Evolutionary conservation across 352 stramenopile species (phyloP).

Genomic region (Albugo candida): DNA sequence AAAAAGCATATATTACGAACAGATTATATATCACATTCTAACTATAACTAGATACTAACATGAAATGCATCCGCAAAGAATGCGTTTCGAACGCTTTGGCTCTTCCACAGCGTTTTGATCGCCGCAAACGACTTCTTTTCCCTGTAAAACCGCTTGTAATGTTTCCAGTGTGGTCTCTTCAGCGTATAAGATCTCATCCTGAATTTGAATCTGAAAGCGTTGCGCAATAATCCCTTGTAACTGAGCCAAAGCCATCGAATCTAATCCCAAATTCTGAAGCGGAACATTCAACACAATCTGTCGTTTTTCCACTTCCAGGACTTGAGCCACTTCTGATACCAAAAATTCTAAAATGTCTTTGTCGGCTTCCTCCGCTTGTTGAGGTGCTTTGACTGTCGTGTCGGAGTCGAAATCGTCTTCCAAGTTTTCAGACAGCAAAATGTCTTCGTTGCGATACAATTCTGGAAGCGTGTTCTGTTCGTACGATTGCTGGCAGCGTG

Average conservation of each 20-base stretch:
- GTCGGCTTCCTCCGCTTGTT: neutral
- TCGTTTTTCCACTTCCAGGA: constrained; percentile 28
- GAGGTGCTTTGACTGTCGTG: constrained; percentile 1
- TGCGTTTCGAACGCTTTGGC: too few relatives aligned
- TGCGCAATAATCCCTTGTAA: constrained; percentile 86
- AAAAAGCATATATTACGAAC: too few relatives aligned
- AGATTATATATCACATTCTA: too few relatives aligned
- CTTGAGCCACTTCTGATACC: constrained; percentile 29
- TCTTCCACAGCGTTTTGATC: too few relatives aligned
- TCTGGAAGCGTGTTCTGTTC: constrained; percentile 34
- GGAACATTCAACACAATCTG: constrained; percentile 28
- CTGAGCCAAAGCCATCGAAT: constrained; percentile 89
- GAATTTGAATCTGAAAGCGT: constrained; percentile 79
- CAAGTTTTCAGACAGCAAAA: constrained; percentile 22
- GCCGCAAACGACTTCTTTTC: neutral
- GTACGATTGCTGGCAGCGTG: constrained; percentile 61
- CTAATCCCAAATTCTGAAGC: constrained; percentile 72
- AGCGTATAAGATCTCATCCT: constrained; percentile 85
- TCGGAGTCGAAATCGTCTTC: constrained; percentile 16
- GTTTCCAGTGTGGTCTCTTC: constrained; percentile 73
- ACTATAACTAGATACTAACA: too few relatives aligned
- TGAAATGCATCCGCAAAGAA: too few relatives aligned
- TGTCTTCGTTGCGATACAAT: constrained; percentile 65
- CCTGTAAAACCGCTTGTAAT: constrained; percentile 30
- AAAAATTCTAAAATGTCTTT: constrained; percentile 13